Evolutionary conservation across 108 stramenopile genomes (phyloP).

Genomic region (Nitzschia inconspicua): DNA sequence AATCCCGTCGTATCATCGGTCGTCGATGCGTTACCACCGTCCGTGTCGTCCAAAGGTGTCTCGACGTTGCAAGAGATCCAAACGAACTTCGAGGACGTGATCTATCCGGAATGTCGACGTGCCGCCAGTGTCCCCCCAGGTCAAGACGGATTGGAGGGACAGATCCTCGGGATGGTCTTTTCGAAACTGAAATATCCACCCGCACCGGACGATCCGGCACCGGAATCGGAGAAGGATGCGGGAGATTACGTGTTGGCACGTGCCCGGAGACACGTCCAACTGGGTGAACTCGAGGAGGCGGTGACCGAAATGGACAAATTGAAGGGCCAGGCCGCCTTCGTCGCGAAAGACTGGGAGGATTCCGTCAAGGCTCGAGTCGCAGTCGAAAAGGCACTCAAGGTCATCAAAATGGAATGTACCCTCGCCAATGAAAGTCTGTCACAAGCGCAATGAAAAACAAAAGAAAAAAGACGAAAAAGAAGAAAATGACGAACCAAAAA

Average conservation of each 20-base stretch:
- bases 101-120: constrained; percentile 52
- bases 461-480: too few relatives aligned
- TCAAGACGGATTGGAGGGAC: constrained; percentile 60
- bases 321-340: constrained; percentile 72
- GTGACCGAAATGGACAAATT: constrained; percentile 61
- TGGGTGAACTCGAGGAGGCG: constrained; percentile 74
- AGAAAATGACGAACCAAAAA: not conserved
- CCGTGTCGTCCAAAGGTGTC: constrained; percentile 52
- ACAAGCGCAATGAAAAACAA: not conserved
- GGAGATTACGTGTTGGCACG: constrained; percentile 67
- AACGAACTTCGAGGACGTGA: constrained; percentile 52
- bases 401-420: constrained; percentile 81
- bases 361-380: constrained; percentile 64
- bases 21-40: constrained; percentile 11
- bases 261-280: constrained; percentile 61
- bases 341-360: constrained; percentile 71
- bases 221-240: constrained; percentile 51
- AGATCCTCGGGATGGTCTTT: constrained; percentile 75
- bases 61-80: constrained; percentile 76
- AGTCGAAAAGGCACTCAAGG: constrained; percentile 76
- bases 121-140: constrained; percentile 78
- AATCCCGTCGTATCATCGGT: constrained; percentile 37
- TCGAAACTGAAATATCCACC: constrained; percentile 63
- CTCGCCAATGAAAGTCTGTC: constrained; percentile 71
- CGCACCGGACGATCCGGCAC: constrained; percentile 53